Percentiles rank a stretch among this genome's conserved stretches.
Evolutionary conservation across 352 stramenopile species (phyloP).

Genomic region (Aphanomyces stellatus): DNA sequence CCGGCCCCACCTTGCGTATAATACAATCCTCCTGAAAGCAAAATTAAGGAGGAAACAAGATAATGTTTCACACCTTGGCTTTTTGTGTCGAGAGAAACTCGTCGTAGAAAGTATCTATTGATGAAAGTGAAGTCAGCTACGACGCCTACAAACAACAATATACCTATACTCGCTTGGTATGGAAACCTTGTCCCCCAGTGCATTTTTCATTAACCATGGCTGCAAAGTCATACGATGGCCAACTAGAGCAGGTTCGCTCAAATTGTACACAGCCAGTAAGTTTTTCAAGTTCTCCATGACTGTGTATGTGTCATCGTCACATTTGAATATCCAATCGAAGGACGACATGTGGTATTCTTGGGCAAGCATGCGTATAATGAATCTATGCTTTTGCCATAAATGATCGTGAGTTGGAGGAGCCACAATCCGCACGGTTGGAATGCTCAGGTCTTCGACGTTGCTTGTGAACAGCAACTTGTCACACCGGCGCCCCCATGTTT

Average conservation of each 20-base stretch:
- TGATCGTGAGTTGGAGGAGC: constrained; percentile 61
- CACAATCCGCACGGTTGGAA: constrained; percentile 60
- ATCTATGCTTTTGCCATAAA: constrained; percentile 77
- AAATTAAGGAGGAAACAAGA: background rate
- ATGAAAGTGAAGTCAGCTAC: background rate
- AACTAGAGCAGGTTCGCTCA: constrained; percentile 38
- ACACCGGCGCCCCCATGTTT: constrained; percentile 66
- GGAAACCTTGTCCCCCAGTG: background rate
- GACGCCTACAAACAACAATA: background rate
- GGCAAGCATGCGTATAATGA: constrained; percentile 57
- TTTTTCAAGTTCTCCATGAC: constrained; percentile 83
- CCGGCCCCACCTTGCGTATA: constrained; percentile 81
- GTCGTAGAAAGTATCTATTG: constrained; percentile 6
- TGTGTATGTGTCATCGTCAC: constrained; percentile 80
- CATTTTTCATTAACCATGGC: constrained; percentile 28
- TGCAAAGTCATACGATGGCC: constrained; percentile 79
- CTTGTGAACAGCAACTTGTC: constrained; percentile 84
- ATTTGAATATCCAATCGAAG: constrained; percentile 86
- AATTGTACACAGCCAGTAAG: constrained; percentile 32
- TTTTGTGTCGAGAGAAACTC: constrained; percentile 38
- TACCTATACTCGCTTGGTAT: background rate
- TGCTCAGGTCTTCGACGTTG: constrained; percentile 45
- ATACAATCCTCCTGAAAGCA: constrained; percentile 37
- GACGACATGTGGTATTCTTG: constrained; percentile 46
- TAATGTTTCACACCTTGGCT: constrained; percentile 20